Evolutionary conservation across 2,329 filamentous ascomycete species (phyloP).

Genomic region (Colletotrichum tanaceti): DNA sequence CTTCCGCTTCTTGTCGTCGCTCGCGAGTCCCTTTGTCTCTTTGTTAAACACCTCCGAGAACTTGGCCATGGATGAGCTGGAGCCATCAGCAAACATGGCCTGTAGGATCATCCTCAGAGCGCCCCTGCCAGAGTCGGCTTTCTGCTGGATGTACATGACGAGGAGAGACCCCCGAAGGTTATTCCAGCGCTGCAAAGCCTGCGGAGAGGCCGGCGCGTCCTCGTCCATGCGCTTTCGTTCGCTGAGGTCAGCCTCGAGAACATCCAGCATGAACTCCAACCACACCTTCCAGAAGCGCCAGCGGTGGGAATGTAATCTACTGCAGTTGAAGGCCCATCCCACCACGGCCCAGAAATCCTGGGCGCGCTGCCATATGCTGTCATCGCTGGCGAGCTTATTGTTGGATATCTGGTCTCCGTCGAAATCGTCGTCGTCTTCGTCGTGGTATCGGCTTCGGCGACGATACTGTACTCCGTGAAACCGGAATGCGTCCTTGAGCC

Average conservation of each 20-base stretch:
- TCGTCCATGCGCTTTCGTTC: slow-evolving; percentile 65
- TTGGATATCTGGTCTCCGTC: slow-evolving; percentile 64
- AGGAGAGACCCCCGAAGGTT: slow-evolving; percentile 65
- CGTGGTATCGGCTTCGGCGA: slow-evolving; percentile 55
- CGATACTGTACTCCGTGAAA: slow-evolving; percentile 64
- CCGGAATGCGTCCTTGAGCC: slow-evolving; percentile 76
- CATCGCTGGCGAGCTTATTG: slow-evolving; percentile 69
- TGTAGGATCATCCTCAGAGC: slow-evolving; percentile 68
- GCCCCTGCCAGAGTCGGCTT: slow-evolving; percentile 56
- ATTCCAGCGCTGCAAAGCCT: slow-evolving; percentile 39
- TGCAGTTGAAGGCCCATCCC: slow-evolving; percentile 93
- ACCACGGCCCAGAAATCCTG: slow-evolving; percentile 90
- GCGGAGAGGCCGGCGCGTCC: slow-evolving; percentile 44
- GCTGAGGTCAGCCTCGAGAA: slow-evolving; percentile 77
- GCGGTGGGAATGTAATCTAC: slow-evolving; percentile 74
- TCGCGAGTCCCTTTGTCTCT: slow-evolving; percentile 65
- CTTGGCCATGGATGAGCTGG: slow-evolving; percentile 60
- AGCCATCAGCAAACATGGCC: slow-evolving; percentile 76
- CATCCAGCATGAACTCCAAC: slow-evolving; percentile 82
- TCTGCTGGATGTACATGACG: slow-evolving; percentile 66
- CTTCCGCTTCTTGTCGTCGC: slow-evolving; percentile 62
- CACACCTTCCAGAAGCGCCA: slow-evolving; percentile 87
- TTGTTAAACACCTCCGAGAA: slow-evolving; percentile 76
- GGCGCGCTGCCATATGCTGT: slow-evolving; percentile 78
- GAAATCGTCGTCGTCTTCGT: slow-evolving; percentile 55